These are phyloP conservation scores for Botrytis fabae DNA, from an alignment of 2,329 filamentous ascomycete genomes.

Conservation along the genomic window DNA sequence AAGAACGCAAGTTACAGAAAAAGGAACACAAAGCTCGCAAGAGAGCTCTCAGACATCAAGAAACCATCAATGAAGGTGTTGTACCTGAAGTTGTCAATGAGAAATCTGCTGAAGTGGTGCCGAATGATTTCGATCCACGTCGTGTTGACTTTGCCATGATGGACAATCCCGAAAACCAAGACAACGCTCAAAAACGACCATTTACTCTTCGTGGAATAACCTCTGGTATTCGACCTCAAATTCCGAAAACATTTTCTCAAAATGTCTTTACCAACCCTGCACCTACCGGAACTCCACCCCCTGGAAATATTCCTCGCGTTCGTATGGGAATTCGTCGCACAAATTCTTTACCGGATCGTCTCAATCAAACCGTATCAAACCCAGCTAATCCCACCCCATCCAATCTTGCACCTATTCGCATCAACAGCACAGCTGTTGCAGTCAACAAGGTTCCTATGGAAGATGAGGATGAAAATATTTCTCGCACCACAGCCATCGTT, in stretches of 20 bases:
- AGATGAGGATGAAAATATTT: constrained; percentile 51
- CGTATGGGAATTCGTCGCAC: constrained; percentile 69
- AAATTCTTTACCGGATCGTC: constrained; percentile 70
- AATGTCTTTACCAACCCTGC: constrained; percentile 60
- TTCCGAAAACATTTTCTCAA: constrained; percentile 68
- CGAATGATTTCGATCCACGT: constrained; percentile 47
- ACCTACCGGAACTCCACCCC: constrained; percentile 34
- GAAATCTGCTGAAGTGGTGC: constrained; percentile 27
- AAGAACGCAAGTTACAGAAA: constrained; percentile 44
- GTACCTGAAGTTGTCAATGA: constrained; percentile 25
- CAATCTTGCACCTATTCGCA: constrained; percentile 27
- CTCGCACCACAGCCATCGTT: constrained; percentile 57
- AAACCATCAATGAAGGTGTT: constrained; percentile 32
- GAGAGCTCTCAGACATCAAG: constrained; percentile 30
- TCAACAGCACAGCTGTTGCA: constrained; percentile 35
- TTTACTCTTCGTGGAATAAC: constrained; percentile 62
- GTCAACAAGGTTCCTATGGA: constrained; percentile 30
- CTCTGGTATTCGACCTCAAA: constrained; percentile 52
- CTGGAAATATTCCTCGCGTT: constrained; percentile 55
- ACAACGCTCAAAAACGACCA: constrained; percentile 42
- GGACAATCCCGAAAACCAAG: constrained; percentile 33
- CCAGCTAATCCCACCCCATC: constrained; percentile 19
- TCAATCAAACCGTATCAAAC: constrained; percentile 47
- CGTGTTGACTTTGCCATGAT: constrained; percentile 60
- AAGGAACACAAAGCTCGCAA: constrained; percentile 36